These are phyloP conservation scores for Chalara sp. DNA, from an alignment of 2,329 filamentous ascomycete genomes.

Conservation along the genomic window DNA sequence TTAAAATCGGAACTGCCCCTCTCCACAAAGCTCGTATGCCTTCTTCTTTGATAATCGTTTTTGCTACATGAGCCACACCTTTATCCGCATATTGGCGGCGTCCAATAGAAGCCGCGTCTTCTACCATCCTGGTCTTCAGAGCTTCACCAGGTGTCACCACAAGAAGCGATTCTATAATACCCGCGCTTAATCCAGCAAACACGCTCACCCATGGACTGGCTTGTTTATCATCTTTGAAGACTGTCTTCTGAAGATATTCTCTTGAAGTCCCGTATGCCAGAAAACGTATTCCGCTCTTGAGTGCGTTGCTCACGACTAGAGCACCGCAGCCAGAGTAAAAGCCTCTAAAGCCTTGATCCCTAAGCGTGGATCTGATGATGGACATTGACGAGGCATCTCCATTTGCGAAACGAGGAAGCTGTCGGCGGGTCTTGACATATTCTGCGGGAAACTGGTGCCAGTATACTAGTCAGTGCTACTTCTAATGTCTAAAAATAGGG, in stretches of 20 bases:
- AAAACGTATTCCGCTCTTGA: slow-evolving; percentile 17
- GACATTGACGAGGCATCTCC: slow-evolving; percentile 1
- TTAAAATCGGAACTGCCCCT: slow-evolving; percentile 14
- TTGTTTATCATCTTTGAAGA: not conserved
- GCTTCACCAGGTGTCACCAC: slow-evolving; percentile 25
- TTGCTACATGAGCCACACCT: not conserved
- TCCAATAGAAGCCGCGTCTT: slow-evolving; percentile 15
- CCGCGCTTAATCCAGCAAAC: slow-evolving; percentile 18
- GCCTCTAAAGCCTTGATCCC: not conserved
- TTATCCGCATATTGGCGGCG: slow-evolving; percentile 1
- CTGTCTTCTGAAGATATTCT: slow-evolving; percentile 6
- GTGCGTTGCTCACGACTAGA: slow-evolving; percentile 2
- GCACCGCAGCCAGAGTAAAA: slow-evolving; percentile 8
- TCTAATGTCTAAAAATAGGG: not conserved
- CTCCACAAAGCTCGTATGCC: slow-evolving; percentile 11
- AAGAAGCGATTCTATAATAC: slow-evolving; percentile 15
- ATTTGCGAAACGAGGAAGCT: slow-evolving; percentile 2
- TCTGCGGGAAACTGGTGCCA: slow-evolving; percentile 7
- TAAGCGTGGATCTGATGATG: slow-evolving; percentile 2
- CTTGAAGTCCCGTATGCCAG: slow-evolving; percentile 17
- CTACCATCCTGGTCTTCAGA: slow-evolving; percentile 22
- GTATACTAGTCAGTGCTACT: not conserved
- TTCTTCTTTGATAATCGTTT: not conserved
- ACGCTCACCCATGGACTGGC: slow-evolving; percentile 16
- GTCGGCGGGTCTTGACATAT: slow-evolving; percentile 8